Base-by-base conservation (phyloP, 331 rosid genomes). In the Dryas integrifolia region DNA sequence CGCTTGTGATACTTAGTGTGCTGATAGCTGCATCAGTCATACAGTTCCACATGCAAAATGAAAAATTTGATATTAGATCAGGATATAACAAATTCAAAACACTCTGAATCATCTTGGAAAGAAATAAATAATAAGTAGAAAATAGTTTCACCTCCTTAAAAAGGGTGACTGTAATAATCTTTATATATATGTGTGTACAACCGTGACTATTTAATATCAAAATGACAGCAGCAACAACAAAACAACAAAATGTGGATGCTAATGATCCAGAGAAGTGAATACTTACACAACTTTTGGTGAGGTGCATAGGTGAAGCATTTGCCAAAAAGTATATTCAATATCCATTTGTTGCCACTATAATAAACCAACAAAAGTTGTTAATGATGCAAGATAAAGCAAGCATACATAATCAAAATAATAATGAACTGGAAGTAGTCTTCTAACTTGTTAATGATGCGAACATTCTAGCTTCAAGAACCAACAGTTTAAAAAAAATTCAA, bases 201-300 rank as follows among this genome's bases (percentile, higher is more conserved):
- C 24, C 24, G 24, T 21, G 24, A 21, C 24, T 21, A 21, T 21
- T 21, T 21, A 21, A 21, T 21, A 21, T 21, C 24, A 21, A 21
- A 21, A 21, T 21, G 24, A 21, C 47, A 64, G n/a, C 41, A 69
- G 48, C 55, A 58, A n/a, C 47, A 46, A 26, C 1, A 72, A 76
- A 12, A 5, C 5, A 26, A 3, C 3, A 1, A 52, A 30, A 44
- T 63, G 61, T 49, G 1, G 49, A 50, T 18, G 47, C 9, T 65
- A 45, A 74, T 40, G 63, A 72, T 64, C 80, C 72, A 26, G 66
- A 72, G 40, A 73, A 26, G 12, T 65, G 46, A 60, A 76, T 69
- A 86, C 99, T 86, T 87, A 92, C 99, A 95, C 98, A 75, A 95
- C 99, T 92, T 95, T 95, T n/a, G 99, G 99, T n/a, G 99, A 86